These are phyloP conservation scores for thale cress (Arabidopsis thaliana) DNA, from an alignment of 345 rosid genomes.

Conservation along the genomic window TAIR10.1 NC_003075.7:15763501-15764000, in stretches of 20 bases:
- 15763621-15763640: slow-evolving; percentile 9
- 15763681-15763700: slow-evolving; percentile 64
- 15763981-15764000: slow-evolving; percentile 26
- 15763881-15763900: slow-evolving; percentile 41
- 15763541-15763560: slow-evolving; percentile 66
- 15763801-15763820: slow-evolving; percentile 58
- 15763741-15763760: slow-evolving; percentile 60
- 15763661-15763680: slow-evolving; percentile 58
- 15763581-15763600: slow-evolving; percentile 68
- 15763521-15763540: slow-evolving; percentile 72
- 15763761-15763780: slow-evolving; percentile 55
- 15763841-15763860: slow-evolving; percentile 39
- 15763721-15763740: slow-evolving; percentile 59
- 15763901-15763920: slow-evolving; percentile 47
- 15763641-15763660: slow-evolving; percentile 45
- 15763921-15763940: slow-evolving; percentile 36
- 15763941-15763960: slow-evolving; percentile 28
- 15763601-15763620: slow-evolving; percentile 44
- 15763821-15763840: slow-evolving; percentile 60
- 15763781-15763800: slow-evolving; percentile 58
- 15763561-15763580: slow-evolving; percentile 65
- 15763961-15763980: slow-evolving; percentile 39
- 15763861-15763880: slow-evolving; percentile 35
- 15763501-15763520: slow-evolving; percentile 61
- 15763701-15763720: slow-evolving; percentile 71